Evolutionary conservation across 352 stramenopile species (phyloP).

Genomic region (Pythium chondricola): DNA sequence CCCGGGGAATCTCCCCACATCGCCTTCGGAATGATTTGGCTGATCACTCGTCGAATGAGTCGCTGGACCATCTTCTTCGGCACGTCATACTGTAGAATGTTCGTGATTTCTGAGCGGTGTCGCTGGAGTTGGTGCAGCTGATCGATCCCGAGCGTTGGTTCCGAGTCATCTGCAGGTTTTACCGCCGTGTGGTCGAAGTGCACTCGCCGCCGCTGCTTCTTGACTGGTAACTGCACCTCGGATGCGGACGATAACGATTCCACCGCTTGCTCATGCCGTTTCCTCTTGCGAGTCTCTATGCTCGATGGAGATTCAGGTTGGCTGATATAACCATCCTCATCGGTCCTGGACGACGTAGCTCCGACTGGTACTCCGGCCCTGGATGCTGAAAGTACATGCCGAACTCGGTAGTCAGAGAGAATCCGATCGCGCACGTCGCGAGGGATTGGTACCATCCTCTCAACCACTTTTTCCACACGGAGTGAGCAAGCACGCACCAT

Average conservation of each 20-base stretch:
- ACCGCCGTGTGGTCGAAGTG: slow-evolving; percentile 12
- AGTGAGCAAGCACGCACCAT: slow-evolving; percentile 30
- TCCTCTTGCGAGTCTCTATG: slow-evolving; percentile 32
- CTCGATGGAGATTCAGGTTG: slow-evolving; percentile 21
- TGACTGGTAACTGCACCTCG: neutral
- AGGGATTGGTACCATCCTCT: slow-evolving; percentile 27
- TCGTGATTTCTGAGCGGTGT: slow-evolving; percentile 44
- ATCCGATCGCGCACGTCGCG: slow-evolving; percentile 41
- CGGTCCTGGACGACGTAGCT: neutral
- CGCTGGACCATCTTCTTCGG: slow-evolving; percentile 44
- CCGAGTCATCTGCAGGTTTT: neutral
- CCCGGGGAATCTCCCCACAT: slow-evolving; percentile 33
- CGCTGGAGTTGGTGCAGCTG: slow-evolving; percentile 33
- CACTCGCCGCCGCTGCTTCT: neutral
- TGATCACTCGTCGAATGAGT: slow-evolving; percentile 43
- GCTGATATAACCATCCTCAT: slow-evolving; percentile 50
- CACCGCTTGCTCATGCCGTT: slow-evolving; percentile 42
- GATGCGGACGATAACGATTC: slow-evolving; percentile 36
- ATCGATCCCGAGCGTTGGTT: neutral
- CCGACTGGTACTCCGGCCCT: neutral
- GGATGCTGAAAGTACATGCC: neutral
- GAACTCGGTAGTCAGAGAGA: slow-evolving; percentile 24
- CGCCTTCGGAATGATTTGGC: slow-evolving; percentile 45
- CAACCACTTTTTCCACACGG: slow-evolving; percentile 26
- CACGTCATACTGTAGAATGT: slow-evolving; percentile 30